Base-by-base conservation (phyloP, 2,329 filamentous ascomycete species). In the Akanthomyces lecanii region DNA sequence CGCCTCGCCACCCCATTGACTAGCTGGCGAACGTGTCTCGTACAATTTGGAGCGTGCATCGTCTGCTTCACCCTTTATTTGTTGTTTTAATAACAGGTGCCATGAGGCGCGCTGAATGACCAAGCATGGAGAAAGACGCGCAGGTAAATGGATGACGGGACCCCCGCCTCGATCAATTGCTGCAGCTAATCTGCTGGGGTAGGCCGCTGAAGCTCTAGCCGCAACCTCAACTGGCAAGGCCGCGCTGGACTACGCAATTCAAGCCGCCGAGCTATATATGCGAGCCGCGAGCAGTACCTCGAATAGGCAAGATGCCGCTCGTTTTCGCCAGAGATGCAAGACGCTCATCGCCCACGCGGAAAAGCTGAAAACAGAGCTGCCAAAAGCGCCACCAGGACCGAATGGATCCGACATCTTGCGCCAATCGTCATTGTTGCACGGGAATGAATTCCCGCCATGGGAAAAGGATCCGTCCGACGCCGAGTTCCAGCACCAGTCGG, bases 361-460 rank as follows among this genome's bases (percentile, higher is more conserved):
- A 75, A 80, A 78, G 58, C 89, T 97, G 70, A 97, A 97, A 69
- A 62, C 65, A 0, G 63, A 68, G 42, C 58, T 72, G 16, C 25
- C 47, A 38, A 47, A 47, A 55, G 16, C 21, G 11, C 28, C 48
- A 25, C 21, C 30, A 5, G 28, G 8, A 28, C 28, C 5, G 7
- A 16, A 40, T 30, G 59, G 42, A 48, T 38, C 51, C 7, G 62
- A 64, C 10, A 87, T 97, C 57, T 75, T 98, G 10, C 79, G 90
- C 1, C 87, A 88, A 70, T 87, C 89, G 4, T 95, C 93, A 5
- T 89, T 86, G 62, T 81, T 99, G 23, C 91, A 97, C 71, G 91
- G 89, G 0, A 89, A 87, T 70, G 82, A 89, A 23, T 98, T 97
- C 68, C 92, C 90, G 12, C 92, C 90, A 0, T 99, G 95, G 95